Evolutionary conservation across 2,329 filamentous ascomycete genomes (phyloP).

Genomic region (Ilyonectria mors-panacis): DNA sequence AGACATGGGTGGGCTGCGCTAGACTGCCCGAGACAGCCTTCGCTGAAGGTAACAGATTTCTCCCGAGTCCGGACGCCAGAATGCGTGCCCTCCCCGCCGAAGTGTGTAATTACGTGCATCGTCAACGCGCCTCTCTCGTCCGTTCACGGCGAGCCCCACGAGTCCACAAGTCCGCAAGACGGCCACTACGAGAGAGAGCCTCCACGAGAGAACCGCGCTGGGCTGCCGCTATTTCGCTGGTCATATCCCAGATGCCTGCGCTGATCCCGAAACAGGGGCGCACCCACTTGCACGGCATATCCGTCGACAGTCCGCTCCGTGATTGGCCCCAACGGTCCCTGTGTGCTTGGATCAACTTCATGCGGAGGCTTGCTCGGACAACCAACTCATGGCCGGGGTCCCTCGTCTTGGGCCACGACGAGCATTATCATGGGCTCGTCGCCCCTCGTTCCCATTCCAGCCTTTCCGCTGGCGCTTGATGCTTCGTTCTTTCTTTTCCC

Average conservation of each 20-base stretch:
- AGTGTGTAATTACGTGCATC: neutral
- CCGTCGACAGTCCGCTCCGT: slow-evolving; percentile 28
- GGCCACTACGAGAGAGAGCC: neutral
- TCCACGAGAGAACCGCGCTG: neutral
- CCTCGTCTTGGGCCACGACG: slow-evolving; percentile 37
- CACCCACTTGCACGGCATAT: slow-evolving; percentile 33
- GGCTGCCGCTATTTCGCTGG: neutral
- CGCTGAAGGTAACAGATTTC: neutral
- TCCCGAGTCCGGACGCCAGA: neutral
- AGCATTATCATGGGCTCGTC: slow-evolving; percentile 28
- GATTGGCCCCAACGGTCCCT: slow-evolving; percentile 38
- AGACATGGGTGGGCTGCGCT: slow-evolving; percentile 28
- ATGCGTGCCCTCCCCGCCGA: neutral
- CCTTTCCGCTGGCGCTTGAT: slow-evolving; percentile 14
- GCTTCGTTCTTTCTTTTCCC: slow-evolving; percentile 30
- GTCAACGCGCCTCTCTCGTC: neutral
- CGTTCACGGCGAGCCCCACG: neutral
- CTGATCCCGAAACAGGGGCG: slow-evolving; percentile 48
- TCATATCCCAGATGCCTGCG: slow-evolving; percentile 31
- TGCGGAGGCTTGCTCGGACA: slow-evolving; percentile 42
- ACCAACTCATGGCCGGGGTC: slow-evolving; percentile 35
- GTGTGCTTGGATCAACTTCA: slow-evolving; percentile 36
- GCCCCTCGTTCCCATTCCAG: slow-evolving; percentile 9
- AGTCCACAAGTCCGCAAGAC: neutral
- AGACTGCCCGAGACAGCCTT: slow-evolving; percentile 8